Base-by-base conservation (phyloP, 495 filamentous ascomycete genomes). In the Talaromyces ruber region DNA sequence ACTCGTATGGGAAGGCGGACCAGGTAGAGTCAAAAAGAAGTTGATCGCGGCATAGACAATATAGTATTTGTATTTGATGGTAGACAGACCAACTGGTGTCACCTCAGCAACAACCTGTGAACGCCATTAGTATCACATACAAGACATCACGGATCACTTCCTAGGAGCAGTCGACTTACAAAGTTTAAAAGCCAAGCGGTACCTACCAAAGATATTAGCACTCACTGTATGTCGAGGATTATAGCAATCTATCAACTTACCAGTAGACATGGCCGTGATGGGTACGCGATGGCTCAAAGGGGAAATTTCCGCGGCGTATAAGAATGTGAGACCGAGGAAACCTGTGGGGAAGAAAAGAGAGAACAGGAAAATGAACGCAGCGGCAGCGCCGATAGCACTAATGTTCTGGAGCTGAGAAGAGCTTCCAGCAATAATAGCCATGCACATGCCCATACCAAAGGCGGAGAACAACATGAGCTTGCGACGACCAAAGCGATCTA, bases 291-390 rank as follows among this genome's bases (percentile, higher is more conserved):
- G 72, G 6, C 70, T 65, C 16, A 82, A 65, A 3, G 81, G 80
- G 0, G 76, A 72, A 39, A 85, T 73, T 64, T 85, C 82, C 9
- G 80, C 73, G 9, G 76, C 77, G 65, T 83, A 83, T 18, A 83
- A 67, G 63, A 79, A 83, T 21, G 80, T 77, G 37, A 80, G 74
- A 16, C 80, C 80, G 5, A 80, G 68, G 70, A 79, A 84, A 0
- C 81, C 82, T 37, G 77, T 64, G 9, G 78, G 72, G 60, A 81
- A 79, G 69, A 79, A 80, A 39, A 72, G 74, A 63, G 79, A 77
- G 67, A 78, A 84, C 7, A 83, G 62, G 65, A 82, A 82, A 16
- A 82, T 71, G 63, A 83, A 84, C 18, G 75, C 74, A 0, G 78
- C 76, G 1, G 76, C 74, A 7, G 66, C 71, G 32, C 64, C 57